Evolutionary conservation across 129 eudicot genomes (phyloP).

Genomic region (Oenanthe sinensis): DNA sequence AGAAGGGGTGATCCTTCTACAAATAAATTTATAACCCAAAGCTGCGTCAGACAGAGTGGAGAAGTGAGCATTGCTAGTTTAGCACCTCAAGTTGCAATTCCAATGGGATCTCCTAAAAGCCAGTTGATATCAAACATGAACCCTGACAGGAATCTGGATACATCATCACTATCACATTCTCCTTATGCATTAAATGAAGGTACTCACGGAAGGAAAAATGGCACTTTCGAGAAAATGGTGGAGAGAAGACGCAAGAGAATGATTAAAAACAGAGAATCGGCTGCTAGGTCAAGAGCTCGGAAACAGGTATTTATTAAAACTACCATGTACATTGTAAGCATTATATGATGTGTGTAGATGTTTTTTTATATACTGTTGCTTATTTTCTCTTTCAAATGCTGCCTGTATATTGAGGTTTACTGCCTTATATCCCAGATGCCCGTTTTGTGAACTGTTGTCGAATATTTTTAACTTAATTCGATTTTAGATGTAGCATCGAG

Average conservation of each 20-base stretch:
- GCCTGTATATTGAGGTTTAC: background rate
- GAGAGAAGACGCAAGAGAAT: slow-evolving; percentile 88
- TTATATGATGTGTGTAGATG: background rate
- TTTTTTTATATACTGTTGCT: background rate
- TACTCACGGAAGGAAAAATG: slow-evolving; percentile 40
- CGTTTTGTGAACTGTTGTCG: too few species aligned
- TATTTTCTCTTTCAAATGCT: background rate
- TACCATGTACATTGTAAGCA: background rate
- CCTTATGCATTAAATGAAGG: slow-evolving; percentile 45
- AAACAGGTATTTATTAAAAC: slow-evolving; percentile 55
- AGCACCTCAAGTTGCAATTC: slow-evolving; percentile 23
- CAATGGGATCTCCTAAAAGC: slow-evolving; percentile 39
- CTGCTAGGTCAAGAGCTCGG: slow-evolving; percentile 90
- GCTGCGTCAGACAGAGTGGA: slow-evolving; percentile 33
- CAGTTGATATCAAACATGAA: slow-evolving; percentile 28
- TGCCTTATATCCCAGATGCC: too few species aligned
- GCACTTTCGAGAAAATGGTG: slow-evolving; percentile 67
- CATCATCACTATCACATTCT: slow-evolving; percentile 49
- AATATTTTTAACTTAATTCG: background rate
- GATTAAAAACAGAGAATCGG: slow-evolving; percentile 93
- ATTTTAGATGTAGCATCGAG: background rate
- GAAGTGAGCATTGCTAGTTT: slow-evolving; percentile 26
- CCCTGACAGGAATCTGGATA: slow-evolving; percentile 38
- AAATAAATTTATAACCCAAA: slow-evolving; percentile 28
- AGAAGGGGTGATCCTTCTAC: slow-evolving; percentile 30